phyloP scores from a whole-genome alignment of 2,329 filamentous ascomycete species.

The Elsinoe fawcettii region DNA sequence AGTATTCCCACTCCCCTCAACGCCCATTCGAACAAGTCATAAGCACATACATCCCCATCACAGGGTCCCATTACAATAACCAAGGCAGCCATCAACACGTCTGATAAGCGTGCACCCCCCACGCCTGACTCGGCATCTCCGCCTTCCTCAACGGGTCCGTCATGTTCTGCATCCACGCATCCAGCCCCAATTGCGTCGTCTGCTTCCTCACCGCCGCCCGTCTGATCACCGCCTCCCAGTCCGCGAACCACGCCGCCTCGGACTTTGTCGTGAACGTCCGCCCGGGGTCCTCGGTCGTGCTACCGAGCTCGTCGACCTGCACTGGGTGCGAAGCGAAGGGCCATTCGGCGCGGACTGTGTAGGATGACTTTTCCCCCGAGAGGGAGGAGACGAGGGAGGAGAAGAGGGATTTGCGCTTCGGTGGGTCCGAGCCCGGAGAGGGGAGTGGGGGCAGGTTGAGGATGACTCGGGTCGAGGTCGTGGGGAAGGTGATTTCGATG shows the following conservation, averaged over 20 bases:
- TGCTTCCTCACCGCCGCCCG: slow-evolving; percentile 3
- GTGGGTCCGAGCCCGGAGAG: background rate
- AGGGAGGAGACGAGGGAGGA: background rate
- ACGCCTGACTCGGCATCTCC: background rate
- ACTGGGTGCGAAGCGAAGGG: slow-evolving; percentile 1
- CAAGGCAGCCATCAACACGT: background rate
- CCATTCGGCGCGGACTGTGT: slow-evolving; percentile 2
- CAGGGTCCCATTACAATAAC: background rate
- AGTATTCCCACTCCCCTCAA: too few relatives aligned
- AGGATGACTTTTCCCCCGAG: background rate
- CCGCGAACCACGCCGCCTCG: background rate
- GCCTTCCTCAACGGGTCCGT: slow-evolving; percentile 3
- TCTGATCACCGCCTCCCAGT: slow-evolving; percentile 7
- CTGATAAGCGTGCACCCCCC: background rate
- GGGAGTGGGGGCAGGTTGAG: background rate
- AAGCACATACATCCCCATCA: too few relatives aligned
- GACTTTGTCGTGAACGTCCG: slow-evolving; percentile 4
- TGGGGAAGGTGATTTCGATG: slow-evolving; percentile 7
- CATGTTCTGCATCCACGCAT: slow-evolving; percentile 11
- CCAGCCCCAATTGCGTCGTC: background rate
- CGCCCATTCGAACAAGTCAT: too few relatives aligned
- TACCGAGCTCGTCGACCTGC: background rate
- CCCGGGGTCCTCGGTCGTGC: background rate
- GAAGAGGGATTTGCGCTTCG: background rate
- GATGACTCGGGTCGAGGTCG: background rate